phyloP scores from a whole-genome alignment of 306 rosid species.

The Acacia melanoxylon region DNA sequence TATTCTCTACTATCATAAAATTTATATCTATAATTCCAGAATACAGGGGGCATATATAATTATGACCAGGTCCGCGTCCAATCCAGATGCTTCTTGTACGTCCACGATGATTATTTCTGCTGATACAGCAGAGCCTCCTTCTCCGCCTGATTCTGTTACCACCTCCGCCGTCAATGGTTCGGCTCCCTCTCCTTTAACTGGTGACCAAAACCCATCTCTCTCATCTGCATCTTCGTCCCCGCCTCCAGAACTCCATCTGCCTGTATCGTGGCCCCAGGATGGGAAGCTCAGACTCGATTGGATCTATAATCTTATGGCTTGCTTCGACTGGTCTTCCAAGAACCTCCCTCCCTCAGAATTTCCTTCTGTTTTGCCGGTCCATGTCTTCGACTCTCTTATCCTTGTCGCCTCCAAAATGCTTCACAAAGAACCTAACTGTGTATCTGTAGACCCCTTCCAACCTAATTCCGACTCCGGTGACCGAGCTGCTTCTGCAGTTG shows the following conservation, averaged over 20 bases:
- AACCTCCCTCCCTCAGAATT: slow-evolving; percentile 56
- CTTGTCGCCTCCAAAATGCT: slow-evolving; percentile 78
- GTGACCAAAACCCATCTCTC: not conserved
- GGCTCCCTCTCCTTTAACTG: not conserved
- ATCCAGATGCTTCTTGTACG: not conserved
- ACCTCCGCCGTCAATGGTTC: slow-evolving; percentile 18
- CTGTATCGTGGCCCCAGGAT: slow-evolving; percentile 67
- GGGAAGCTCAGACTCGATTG: slow-evolving; percentile 53
- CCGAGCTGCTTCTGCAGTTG: slow-evolving; percentile 40
- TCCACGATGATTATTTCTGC: slow-evolving; percentile 33
- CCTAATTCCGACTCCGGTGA: slow-evolving; percentile 19
- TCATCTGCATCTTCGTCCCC: slow-evolving; percentile 15
- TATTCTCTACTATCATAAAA: no score
- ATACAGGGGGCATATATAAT: not conserved
- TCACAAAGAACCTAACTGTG: slow-evolving; percentile 82
- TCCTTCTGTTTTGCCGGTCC: slow-evolving; percentile 62
- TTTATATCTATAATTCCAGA: not conserved
- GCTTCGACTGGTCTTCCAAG: slow-evolving; percentile 77
- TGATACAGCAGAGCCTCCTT: slow-evolving; percentile 28
- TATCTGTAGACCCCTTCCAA: slow-evolving; percentile 49
- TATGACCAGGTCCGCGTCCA: not conserved
- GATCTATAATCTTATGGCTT: slow-evolving; percentile 51
- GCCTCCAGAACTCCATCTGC: slow-evolving; percentile 37
- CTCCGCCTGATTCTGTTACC: slow-evolving; percentile 29
- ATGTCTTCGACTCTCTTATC: slow-evolving; percentile 61